Base-by-base conservation (phyloP, 2,329 filamentous ascomycete genomes). In the Talaromyces funiculosus region DNA sequence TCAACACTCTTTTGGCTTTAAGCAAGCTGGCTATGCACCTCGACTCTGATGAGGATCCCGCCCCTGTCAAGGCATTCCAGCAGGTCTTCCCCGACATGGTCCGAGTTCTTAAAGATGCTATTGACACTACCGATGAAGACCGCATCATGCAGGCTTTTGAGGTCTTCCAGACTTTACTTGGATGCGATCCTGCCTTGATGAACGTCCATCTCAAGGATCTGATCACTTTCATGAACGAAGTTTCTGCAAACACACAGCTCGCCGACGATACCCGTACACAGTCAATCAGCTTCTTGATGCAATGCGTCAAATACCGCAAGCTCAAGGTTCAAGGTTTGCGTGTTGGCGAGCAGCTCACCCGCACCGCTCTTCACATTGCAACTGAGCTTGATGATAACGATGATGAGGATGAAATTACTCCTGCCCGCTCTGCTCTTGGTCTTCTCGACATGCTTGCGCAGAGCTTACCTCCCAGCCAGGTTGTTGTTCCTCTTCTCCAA, bases 161-260 rank as follows among this genome's bases (percentile, higher is more conserved):
- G 73, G 92, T 96, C 66, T 96, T 97, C 84, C 94, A 97, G 80
- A 94, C 90, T 55, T 87, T 97, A 69, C 84, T 99, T 58, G 90
- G 89, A 65, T 96, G 91, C 74, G 93, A 97, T 73, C 89, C 90
- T 31, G 85, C 90, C 51, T 84, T 97, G 55, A 81, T 97, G 57
- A 89, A 88, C 66, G 82, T 85, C 59, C 92, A 97, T 78, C 90
- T 99, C 71, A 90, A 88, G 72, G 91, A 97, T 69, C 84, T 99
- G 8, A 83, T 97, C 63, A 85, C 89, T 67, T 96, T 97, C 81
- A 97, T 97, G 90, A 88, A 96, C 69, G 88, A 94, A 62, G 82
- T 99, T 59, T 85, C 89, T 51, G 83, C 84, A 68, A 90, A 95
- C 76, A 88, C 83, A 47, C 82, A 89, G 40, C 82, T 90, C 47